Evolutionary conservation across 768 basidiomycete genomes (phyloP), one percentile per base, ranked within the genome.

Genomic region (Boletellus emodensis): DNA sequence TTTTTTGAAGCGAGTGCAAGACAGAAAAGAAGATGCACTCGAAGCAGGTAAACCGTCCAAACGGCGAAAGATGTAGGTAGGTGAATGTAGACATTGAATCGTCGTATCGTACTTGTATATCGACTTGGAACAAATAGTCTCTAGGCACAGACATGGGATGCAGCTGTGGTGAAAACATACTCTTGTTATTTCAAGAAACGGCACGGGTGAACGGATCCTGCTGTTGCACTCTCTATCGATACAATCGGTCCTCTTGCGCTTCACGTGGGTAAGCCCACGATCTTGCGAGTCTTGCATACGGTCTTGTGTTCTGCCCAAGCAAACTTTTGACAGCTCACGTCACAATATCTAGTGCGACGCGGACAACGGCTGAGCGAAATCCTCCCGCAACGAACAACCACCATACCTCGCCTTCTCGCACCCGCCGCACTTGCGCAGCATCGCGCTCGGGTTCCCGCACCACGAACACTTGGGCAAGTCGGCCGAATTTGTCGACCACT

Each of bases 1-100:
- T 35, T 94, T 93, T 61, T 67, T 94, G 59, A 72, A 83, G 51
- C 71, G 91, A 40, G 90, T 93, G 0, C 84, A 82, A 30, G 82
- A 82, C 42, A 75, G 87, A 53, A 83, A 78, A 65, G 87, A 87
- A 40, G 81, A 82, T 43, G 76, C 72, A 2, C 62, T 86, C 8
- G 86, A 88, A 39, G 71, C 76, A 11, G 75, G 68, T 54, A 83
- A 79, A 59, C 61, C 72, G 46, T 75, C 62, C 40, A 87, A 87
- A 62, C 76, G 87, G 49, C 58, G 67, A 22, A 66, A 57, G 48
- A 44, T 40, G 13, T 66, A 58, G 55, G 51, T 48, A 44, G 35
- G 40, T 40, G 34, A 35, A 32, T 4, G 26, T 36, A 18, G 36
- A 26, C 24, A 26, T 4, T 26, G 6, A 10, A 34, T 17, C 36